Base-by-base conservation (phyloP, 768 basidiomycete genomes). In the Boletus insuetus region DNA sequence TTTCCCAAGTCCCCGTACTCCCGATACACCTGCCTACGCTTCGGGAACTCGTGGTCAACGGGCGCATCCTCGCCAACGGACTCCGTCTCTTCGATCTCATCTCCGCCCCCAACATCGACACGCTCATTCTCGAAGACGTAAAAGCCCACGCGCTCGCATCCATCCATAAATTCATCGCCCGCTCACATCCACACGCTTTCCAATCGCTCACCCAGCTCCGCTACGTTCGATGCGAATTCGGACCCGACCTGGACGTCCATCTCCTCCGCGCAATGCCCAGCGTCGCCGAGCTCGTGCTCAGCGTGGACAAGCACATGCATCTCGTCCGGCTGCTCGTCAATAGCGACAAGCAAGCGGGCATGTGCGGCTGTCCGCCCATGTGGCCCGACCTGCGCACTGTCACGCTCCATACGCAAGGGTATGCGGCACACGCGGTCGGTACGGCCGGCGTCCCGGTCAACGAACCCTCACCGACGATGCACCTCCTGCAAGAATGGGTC, bases 311-410 rank as follows among this genome's bases (percentile, higher is more conserved):
- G 46, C 46, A 70, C 39, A 63, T 71, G 56, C 69, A 62, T 17
- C 61, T 70, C 39, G 29, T 71, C 0, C 65, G 70, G 45, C 50
- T 71, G 51, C 71, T 71, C 22, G 60, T 71, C 47, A 71, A 71
- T 10, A 70, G 71, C 37, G 71, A 72, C 49, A 70, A 72, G 44
- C 69, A 70, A 26, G 70, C 70, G 16, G 55, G 55, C 11, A 67
- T 70, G 48, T 55, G 61, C 10, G 67, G 63, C 0, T 66, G 64
- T 19, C 45, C 62, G 14, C 67, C 69, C 1, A 67, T 72, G 69
- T 70, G 69, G 69, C 55, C 65, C 0, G 46, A 35, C n/a, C 39
- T 70, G 45, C 63, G 54, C 22, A 62, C 58, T 3, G 47, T 70
- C 32, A 72, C 69, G 37, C 14, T 70, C 0, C 69, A 70, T 29